Evolutionary conservation across 2,329 filamentous ascomycete genomes (phyloP), one percentile per base, ranked within the genome.

Genomic region (Paecilomyces fulvus): DNA sequence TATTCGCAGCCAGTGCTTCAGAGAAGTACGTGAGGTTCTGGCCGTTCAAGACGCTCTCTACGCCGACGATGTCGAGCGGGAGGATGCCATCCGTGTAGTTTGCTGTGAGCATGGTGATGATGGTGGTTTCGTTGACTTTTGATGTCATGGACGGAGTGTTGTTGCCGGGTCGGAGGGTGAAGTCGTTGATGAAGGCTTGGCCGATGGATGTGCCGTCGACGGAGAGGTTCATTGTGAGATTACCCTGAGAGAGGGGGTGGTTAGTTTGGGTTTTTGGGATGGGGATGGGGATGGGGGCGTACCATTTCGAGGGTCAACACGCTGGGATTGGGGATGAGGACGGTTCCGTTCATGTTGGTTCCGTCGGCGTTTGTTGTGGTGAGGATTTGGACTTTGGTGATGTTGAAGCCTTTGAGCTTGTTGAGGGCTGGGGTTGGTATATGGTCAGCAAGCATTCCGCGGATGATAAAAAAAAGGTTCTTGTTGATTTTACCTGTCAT

Each of bases 261-360:
- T 31, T 31, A 31, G 30, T 30, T 11, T 9, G 30, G 11, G 30
- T 30, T 31, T 31, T 31, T 31, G n/a, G 23, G 11, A 37, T 5
- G 55, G 23, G 6, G 25, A 11, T 17, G 30, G 30, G 11, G 17
- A 56, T 23, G 11, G 37, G 28, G 17, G 25, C 59, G 51, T 69
- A 75, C 74, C 75, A 86, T 74, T 49, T 73, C 69, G 56, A 85
- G 70, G 3, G 78, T 82, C 70, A 84, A 72, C 55, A 82, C 74
- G 1, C 81, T 81, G 0, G 83, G 82, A 65, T 86, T 86, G 58
- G 82, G 82, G 52, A 86, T 82, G 59, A 67, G 73, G 51, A 82
- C 78, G 11, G 71, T 76, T 62, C 80, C 83, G 21, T 76, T 65
- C 63, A 83, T 74, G 67, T 84, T 85, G 56, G 76, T 75, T 50